Evolutionary conservation across 2,329 filamentous ascomycete genomes (phyloP).

Genomic region (Cercospora berteroae): DNA sequence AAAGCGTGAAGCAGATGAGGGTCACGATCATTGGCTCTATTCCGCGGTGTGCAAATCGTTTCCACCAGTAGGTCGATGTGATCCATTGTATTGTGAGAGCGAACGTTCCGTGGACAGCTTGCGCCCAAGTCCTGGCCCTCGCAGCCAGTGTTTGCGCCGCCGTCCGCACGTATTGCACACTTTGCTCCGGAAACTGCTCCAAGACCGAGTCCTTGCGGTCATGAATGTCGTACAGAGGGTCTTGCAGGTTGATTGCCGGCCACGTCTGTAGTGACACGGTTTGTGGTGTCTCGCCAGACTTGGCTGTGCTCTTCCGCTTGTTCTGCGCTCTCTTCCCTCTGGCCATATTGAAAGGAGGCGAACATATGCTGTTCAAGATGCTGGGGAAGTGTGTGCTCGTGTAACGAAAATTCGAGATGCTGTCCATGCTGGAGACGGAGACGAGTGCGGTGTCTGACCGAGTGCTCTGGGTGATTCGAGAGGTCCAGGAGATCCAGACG

Average conservation of each 20-base stretch:
- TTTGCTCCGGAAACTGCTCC: neutral
- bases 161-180: neutral
- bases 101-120: neutral
- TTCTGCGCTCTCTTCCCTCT: neutral
- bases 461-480: neutral
- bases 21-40: neutral
- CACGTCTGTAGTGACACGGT: neutral
- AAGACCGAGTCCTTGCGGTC: neutral
- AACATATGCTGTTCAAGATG: conserved; percentile 15
- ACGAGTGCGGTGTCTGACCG: neutral
- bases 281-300: neutral
- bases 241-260: neutral
- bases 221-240: neutral
- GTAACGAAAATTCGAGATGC: neutral
- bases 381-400: conserved; percentile 2
- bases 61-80: conserved; percentile 11
- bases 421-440: neutral
- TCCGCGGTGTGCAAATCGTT: neutral
- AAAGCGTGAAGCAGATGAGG: conserved; percentile 25
- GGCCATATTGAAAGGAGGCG: neutral
- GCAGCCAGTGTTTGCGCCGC: neutral
- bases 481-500: neutral
- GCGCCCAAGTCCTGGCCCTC: neutral
- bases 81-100: neutral
- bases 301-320: neutral